These are phyloP conservation scores for Ottelia alismoides DNA, from an alignment of 106 monocot species.

Conservation along the genomic window DNA sequence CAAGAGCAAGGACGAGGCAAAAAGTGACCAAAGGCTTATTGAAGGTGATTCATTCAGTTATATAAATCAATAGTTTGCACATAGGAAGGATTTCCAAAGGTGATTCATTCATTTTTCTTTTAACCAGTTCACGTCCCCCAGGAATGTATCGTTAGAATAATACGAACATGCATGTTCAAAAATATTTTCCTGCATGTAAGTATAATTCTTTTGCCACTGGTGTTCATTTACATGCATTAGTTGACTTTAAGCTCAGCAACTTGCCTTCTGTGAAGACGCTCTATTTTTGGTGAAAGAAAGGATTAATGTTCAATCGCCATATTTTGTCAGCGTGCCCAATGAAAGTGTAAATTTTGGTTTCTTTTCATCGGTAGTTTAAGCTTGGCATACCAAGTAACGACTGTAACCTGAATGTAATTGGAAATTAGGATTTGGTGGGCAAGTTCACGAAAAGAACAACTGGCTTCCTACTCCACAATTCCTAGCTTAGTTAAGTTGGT, in stretches of 20 bases:
- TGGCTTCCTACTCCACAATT: too few species aligned
- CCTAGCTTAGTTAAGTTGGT: too few species aligned
- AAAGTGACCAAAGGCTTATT: too few species aligned
- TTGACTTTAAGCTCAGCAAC: too few species aligned
- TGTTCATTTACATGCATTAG: too few species aligned
- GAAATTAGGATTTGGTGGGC: too few species aligned
- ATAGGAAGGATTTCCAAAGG: not conserved
- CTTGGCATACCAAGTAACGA: too few species aligned
- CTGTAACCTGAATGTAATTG: too few species aligned
- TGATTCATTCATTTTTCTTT: not conserved
- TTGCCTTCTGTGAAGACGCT: not conserved
- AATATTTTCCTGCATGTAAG: not conserved
- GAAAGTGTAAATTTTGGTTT: too few species aligned
- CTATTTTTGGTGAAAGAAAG: not conserved
- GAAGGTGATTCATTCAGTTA: not conserved
- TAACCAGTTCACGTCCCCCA: not conserved
- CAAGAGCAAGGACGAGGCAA: not conserved
- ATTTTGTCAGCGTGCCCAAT: too few species aligned
- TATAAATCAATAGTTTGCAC: not conserved
- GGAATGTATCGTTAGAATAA: not conserved
- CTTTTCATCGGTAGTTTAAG: too few species aligned
- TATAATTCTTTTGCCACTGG: not conserved
- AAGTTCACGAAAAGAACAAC: too few species aligned
- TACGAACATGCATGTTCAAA: not conserved
- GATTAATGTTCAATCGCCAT: not conserved